Evolutionary conservation across 2,329 filamentous ascomycete genomes (phyloP).

Genomic region (Keithomyces neogunnii): DNA sequence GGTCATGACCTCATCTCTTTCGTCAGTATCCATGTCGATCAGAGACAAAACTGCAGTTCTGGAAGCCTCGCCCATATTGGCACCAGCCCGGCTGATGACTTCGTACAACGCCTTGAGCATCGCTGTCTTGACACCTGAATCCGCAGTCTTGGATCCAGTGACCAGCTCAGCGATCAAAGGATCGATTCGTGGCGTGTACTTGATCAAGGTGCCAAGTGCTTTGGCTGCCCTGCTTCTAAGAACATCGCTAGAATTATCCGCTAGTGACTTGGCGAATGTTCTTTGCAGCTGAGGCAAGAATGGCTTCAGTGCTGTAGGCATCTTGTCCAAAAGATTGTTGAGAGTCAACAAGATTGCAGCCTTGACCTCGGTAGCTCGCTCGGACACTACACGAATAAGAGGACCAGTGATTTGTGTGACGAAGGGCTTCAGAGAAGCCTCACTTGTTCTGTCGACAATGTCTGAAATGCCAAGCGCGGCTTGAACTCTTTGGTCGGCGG

Average conservation of each 20-base stretch:
- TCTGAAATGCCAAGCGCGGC: constrained; percentile 91
- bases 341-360: constrained; percentile 88
- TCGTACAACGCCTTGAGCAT: constrained; percentile 98
- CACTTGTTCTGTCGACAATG: constrained; percentile 85
- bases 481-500: constrained; percentile 82
- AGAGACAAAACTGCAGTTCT: constrained; percentile 76
- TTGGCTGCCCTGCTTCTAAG: constrained; percentile 84
- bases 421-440: constrained; percentile 82
- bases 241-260: constrained; percentile 84
- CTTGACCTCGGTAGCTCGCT: constrained; percentile 93
- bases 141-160: constrained; percentile 82
- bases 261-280: constrained; percentile 92
- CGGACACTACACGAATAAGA: constrained; percentile 93
- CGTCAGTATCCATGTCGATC: constrained; percentile 77
- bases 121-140: constrained; percentile 80
- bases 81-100: constrained; percentile 88
- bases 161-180: constrained; percentile 88
- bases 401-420: constrained; percentile 97
- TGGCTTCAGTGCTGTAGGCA: constrained; percentile 87
- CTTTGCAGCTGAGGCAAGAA: constrained; percentile 95
- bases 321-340: constrained; percentile 94
- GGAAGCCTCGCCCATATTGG: constrained; percentile 89
- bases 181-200: constrained; percentile 88
- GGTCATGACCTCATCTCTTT: constrained; percentile 67
- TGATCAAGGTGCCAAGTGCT: constrained; percentile 90